Conservation (phyloP, 768 basidiomycete species). For the Lactarius hatsudake region DNA sequence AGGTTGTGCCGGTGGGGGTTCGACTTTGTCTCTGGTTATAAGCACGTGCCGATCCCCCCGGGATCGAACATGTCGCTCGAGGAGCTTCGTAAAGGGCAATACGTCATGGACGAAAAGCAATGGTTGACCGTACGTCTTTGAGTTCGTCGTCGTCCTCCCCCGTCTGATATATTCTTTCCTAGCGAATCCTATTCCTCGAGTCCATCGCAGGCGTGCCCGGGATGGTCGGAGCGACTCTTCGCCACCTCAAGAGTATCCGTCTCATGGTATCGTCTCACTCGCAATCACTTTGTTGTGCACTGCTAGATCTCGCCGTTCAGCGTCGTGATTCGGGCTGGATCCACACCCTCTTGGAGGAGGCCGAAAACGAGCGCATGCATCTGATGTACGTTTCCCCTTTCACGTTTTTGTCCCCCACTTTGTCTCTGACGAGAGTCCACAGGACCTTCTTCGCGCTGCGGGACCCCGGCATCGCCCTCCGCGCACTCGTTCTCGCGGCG, state of each 20-base stretch:
- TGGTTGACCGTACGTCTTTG: conserved; percentile 65
- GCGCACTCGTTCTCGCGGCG: conserved; percentile 79
- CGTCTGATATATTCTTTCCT: conserved; percentile 33
- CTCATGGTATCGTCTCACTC: conserved; percentile 57
- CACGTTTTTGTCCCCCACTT: background rate
- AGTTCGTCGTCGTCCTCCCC: background rate
- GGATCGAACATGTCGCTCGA: conserved; percentile 62
- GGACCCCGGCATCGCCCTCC: conserved; percentile 76
- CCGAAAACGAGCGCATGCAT: conserved; percentile 97
- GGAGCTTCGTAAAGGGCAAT: conserved; percentile 71
- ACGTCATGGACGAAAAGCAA: conserved; percentile 65
- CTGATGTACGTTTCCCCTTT: conserved; percentile 56
- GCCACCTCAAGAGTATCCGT: conserved; percentile 86
- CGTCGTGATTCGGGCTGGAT: conserved; percentile 74
- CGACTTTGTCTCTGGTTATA: conserved; percentile 85
- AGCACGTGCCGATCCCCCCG: conserved; percentile 63
- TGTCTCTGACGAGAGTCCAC: conserved; percentile 10
- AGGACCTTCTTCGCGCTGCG: conserved; percentile 96
- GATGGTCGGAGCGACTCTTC: conserved; percentile 86
- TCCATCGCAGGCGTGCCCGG: conserved; percentile 93
- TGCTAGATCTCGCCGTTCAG: conserved; percentile 30
- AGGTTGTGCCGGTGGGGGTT: conserved; percentile 60
- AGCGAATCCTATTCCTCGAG: conserved; percentile 73
- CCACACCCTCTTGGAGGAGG: conserved; percentile 88
- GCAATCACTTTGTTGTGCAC: conserved; percentile 2